These are phyloP conservation scores for Trametes hirsuta DNA, from an alignment of 1,284 basidiomycete genomes.

Conservation along the genomic window DNA sequence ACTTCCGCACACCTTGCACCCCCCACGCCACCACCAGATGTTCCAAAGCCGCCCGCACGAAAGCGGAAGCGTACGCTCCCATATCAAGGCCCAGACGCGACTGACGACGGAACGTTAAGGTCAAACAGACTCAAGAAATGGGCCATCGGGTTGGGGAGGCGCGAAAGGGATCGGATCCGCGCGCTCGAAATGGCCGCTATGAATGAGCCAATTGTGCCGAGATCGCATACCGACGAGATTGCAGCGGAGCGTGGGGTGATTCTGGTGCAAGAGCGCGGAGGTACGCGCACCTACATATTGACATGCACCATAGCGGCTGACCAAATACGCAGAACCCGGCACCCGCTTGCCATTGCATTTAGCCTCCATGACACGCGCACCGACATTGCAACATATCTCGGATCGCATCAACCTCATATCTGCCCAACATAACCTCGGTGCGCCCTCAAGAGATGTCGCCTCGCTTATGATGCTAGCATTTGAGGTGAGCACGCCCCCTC, in stretches of 20 bases:
- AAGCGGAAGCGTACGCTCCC: conserved; percentile 74
- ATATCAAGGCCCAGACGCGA: conserved; percentile 63
- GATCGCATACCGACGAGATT: conserved; percentile 65
- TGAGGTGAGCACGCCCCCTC: conserved; percentile 50
- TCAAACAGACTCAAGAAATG: conserved; percentile 74
- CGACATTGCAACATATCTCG: conserved; percentile 75
- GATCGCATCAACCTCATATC: conserved; percentile 81
- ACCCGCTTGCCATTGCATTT: conserved; percentile 71
- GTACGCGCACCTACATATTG: conserved; percentile 36
- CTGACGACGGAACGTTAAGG: conserved; percentile 54
- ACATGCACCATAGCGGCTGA: not conserved
- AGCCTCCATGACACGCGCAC: conserved; percentile 66
- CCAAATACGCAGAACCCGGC: conserved; percentile 57
- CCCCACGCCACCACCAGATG: conserved; percentile 61
- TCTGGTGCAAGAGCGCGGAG: conserved; percentile 64
- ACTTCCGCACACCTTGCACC: conserved; percentile 70
- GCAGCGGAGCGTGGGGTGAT: conserved; percentile 68
- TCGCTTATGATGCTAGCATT: conserved; percentile 75
- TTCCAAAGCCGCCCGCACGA: conserved; percentile 63
- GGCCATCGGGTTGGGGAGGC: conserved; percentile 69
- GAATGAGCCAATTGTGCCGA: conserved; percentile 37
- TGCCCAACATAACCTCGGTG: conserved; percentile 69
- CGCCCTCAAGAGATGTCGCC: conserved; percentile 64
- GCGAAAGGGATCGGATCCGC: conserved; percentile 72
- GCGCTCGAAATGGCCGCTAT: conserved; percentile 44